Evolutionary conservation across 202 grass and related monocot species (phyloP), one percentile per base, ranked within the genome.

Genomic region (Brachypodium distachyon): DNA sequence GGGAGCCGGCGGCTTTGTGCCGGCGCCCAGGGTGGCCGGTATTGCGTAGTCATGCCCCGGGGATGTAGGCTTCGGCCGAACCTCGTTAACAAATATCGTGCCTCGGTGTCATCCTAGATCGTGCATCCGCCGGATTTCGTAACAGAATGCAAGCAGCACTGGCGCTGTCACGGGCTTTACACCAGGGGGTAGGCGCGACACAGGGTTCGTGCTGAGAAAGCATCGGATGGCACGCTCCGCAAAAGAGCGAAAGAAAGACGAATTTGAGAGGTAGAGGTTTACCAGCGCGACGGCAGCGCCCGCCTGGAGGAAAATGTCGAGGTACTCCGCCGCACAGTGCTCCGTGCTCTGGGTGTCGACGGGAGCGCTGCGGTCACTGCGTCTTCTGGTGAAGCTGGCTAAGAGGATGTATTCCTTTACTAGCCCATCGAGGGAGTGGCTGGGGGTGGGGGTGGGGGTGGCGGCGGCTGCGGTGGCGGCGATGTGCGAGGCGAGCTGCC

Each of bases 401-500:
- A n/a, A n/a, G n/a, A n/a, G n/a, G 17, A 99, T 80, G 67, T 93
- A 99, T 42, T 83, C 77, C 66, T 91, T 95, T 4, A 99, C 85
- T 0, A 96, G 87, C 2, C 76, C 81, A 17, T 96, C 75, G 12
- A 99, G 71, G 70, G 57, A 44, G 18, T 27, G 54, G 2, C 72
- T 74, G 80, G 73, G 55, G 46, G 80, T 16, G 77, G 50, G 46
- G 40, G 32, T 19, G 37, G 50, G 55, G 27, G 69, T 34, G 3
- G 86, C 58, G 47, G 28, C 49, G 64, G 51, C 27, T 51, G 88
- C 73, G 28, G 85, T 63, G 76, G 71, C 39, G 57, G 81, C 83
- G 81, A 99, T 92, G 81, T 93, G 85, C 36, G 85, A 78, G 8
- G 80, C 96, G 74, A 93, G 80, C 87, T 88, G 92, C 96, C 96